Percentiles rank a stretch among this genome's conserved stretches.
phyloP scores from a whole-genome alignment of 1,284 basidiomycete genomes.

The Malassezia restricta region DNA sequence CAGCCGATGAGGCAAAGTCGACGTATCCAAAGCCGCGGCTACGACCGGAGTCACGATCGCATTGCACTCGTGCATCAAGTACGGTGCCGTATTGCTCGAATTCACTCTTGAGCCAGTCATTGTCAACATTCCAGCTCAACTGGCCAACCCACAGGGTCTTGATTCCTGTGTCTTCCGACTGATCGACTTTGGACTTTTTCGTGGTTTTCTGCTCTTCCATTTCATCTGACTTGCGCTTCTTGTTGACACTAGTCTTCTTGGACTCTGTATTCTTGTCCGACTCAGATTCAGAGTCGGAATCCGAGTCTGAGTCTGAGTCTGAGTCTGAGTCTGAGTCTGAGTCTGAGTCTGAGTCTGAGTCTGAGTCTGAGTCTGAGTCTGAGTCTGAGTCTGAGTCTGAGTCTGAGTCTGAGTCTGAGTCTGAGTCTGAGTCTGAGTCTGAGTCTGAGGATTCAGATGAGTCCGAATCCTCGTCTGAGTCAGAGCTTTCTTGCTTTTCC shows the following conservation, averaged over 20 bases:
- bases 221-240: conserved; percentile 75
- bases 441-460: not conserved
- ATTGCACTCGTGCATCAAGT: conserved; percentile 72
- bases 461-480: conserved; percentile 11
- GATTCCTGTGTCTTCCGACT: conserved; percentile 49
- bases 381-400: conserved; percentile 2
- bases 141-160: conserved; percentile 81
- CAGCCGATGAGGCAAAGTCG: conserved; percentile 56
- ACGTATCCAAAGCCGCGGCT: conserved; percentile 71
- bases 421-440: not conserved
- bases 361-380: conserved; percentile 1
- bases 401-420: not conserved
- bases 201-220: conserved; percentile 55
- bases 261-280: conserved; percentile 22
- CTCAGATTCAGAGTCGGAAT: conserved; percentile 16
- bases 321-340: conserved; percentile 16
- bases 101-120: conserved; percentile 84
- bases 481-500: conserved; percentile 15
- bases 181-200: conserved; percentile 69
- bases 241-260: conserved; percentile 40
- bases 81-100: conserved; percentile 82
- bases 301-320: conserved; percentile 21
- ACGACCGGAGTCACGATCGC: conserved; percentile 63
- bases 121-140: conserved; percentile 93
- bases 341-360: not conserved